Evolutionary conservation across 768 basidiomycete species (phyloP), one percentile per base, ranked within the genome.

Genomic region (Collybiopsis luxurians): DNA sequence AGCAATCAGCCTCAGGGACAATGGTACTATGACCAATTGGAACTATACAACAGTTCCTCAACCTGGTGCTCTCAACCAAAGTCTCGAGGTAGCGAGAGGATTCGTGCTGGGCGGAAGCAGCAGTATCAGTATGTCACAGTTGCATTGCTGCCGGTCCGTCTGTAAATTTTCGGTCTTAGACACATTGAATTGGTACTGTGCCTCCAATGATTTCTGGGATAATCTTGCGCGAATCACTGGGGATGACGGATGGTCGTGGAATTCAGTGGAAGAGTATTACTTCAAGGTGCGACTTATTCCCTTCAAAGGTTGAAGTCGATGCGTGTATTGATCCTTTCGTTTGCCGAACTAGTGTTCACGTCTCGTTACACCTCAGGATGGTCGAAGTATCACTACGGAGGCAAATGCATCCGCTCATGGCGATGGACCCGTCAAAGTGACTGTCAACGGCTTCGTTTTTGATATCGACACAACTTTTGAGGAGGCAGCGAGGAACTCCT

Each of bases 21-120:
- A 34, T 34, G 31, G 31, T 34, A 34, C 31, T 34, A 44, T 56
- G 57, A 34, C 31, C 31, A 54, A 63, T 40, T 64, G 63, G 63
- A 64, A 72, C 49, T 72, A 59, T 48, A 69, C 66, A 2, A 67
- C 69, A 19, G 56, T 56, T 4, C 63, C 65, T 6, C 67, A 73
- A 61, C 10, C 47, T 11, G 66, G 58, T 24, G 56, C 71, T 1
- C 60, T 64, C 44, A 64, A 64, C 10, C 64, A 67, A 17, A 43
- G 59, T 12, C 53, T 70, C 26, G 44, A 61, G 17, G 67, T 63
- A 46, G 63, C 67, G 1, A 59, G 70, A 26, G 72, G 72, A 0
- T 58, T 59, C 39, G 60, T 70, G 11, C 50, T 73, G 13, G 71
- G 72, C 12, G 72, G 71, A 7, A 61, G 61, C 26, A 70, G 68